These are phyloP conservation scores for Luffa aegyptiaca DNA, from an alignment of 306 rosid species.

Conservation along the genomic window DNA sequence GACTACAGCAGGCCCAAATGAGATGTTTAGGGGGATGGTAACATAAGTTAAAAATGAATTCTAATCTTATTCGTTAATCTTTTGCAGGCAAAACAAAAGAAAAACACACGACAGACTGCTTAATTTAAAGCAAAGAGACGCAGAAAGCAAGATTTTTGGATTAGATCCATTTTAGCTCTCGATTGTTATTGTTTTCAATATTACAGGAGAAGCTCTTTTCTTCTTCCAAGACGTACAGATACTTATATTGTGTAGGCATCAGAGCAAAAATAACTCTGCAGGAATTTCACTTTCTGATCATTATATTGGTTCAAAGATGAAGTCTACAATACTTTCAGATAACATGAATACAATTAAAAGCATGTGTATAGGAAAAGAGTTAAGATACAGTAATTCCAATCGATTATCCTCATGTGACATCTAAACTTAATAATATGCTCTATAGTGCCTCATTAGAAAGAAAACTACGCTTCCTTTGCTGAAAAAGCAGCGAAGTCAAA, in stretches of 20 bases:
- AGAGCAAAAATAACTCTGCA: neutral
- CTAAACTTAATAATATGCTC: neutral
- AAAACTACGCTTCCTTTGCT: neutral
- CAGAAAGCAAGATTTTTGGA: neutral
- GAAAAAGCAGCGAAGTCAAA: neutral
- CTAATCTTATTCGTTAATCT: neutral
- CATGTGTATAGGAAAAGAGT: neutral
- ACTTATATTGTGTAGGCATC: neutral
- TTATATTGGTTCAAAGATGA: neutral
- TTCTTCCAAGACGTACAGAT: neutral
- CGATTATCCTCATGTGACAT: neutral
- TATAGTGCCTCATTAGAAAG: neutral
- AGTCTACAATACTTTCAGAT: neutral
- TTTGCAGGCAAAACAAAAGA: slow-evolving; percentile 67
- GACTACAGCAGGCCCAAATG: neutral
- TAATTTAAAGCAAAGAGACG: slow-evolving; percentile 20
- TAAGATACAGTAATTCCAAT: neutral
- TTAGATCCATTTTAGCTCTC: neutral
- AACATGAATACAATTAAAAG: neutral
- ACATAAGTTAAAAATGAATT: neutral
- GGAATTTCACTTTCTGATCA: neutral
- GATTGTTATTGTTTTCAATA: neutral
- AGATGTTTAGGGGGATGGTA: neutral
- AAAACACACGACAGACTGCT: slow-evolving; percentile 45
- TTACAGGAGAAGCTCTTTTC: neutral